A percentile compares a stretch with the other conserved stretches of the same genome.
Conservation (phyloP, 1,284 basidiomycete species). For the Ganoderma boninense region DNA sequence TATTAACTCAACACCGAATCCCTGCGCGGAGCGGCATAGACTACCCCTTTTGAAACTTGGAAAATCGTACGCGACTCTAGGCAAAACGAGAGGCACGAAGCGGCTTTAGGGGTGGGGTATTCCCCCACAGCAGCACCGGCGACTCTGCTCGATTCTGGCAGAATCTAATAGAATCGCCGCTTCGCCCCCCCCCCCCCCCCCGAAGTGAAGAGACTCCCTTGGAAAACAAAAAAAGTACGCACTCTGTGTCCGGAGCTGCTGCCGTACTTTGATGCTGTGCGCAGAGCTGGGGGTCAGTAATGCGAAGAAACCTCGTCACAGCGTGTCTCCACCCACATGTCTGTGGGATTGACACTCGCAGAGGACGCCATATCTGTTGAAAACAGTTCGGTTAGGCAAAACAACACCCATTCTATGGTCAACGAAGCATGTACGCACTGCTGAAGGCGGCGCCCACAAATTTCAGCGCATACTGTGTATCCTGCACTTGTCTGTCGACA, state of each 20-base stretch:
- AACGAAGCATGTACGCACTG: slow-evolving; percentile 31
- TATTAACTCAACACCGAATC: too few species aligned
- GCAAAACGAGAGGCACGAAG: too few species aligned
- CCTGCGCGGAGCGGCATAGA: too few species aligned
- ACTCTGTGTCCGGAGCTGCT: slow-evolving; percentile 47
- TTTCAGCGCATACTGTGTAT: slow-evolving; percentile 42
- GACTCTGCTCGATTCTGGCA: too few species aligned
- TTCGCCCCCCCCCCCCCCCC: too few species aligned
- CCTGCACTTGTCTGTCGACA: slow-evolving; percentile 22
- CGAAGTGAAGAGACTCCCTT: too few species aligned
- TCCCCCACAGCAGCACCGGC: too few species aligned
- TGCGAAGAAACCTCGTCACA: neutral
- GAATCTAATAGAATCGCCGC: too few species aligned
- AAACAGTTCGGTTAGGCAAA: neutral
- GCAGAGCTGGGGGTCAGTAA: neutral
- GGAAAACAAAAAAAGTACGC: too few species aligned
- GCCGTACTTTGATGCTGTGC: slow-evolving; percentile 41
- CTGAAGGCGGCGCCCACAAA: slow-evolving; percentile 43
- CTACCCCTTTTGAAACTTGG: too few species aligned
- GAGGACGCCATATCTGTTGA: slow-evolving; percentile 47
- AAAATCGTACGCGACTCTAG: too few species aligned
- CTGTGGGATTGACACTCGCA: slow-evolving; percentile 47
- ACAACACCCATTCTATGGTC: neutral
- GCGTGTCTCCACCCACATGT: slow-evolving; percentile 42
- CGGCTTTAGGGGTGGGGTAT: too few species aligned